A percentile compares a stretch with the other conserved stretches of the same genome.
These are phyloP conservation scores for Epichloe uncinata DNA, from an alignment of 2,329 filamentous ascomycete species.

Conservation along the genomic window DNA sequence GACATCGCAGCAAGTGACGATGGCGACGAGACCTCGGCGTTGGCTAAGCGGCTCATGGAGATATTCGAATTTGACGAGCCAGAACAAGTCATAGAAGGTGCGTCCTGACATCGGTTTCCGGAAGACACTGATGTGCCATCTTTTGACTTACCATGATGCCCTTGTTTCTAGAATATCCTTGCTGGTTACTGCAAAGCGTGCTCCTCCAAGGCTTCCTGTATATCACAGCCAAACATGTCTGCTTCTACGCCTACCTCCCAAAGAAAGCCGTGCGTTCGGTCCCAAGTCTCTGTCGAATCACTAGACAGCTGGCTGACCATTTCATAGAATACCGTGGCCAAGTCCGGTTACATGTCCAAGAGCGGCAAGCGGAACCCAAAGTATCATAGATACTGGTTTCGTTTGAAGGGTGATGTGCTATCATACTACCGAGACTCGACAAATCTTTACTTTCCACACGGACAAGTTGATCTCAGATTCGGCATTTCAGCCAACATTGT, in stretches of 20 bases:
- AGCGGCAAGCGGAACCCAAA: slow-evolving; percentile 77
- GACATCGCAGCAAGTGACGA: slow-evolving; percentile 22
- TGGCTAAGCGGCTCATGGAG: slow-evolving; percentile 62
- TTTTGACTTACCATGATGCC: not conserved
- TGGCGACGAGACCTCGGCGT: slow-evolving; percentile 35
- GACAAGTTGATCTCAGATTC: slow-evolving; percentile 84
- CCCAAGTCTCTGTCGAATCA: not conserved
- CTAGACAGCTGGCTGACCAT: slow-evolving; percentile 8
- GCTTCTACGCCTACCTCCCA: slow-evolving; percentile 94
- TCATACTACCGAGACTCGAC: slow-evolving; percentile 78
- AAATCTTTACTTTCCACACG: slow-evolving; percentile 81
- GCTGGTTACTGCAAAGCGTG: slow-evolving; percentile 84
- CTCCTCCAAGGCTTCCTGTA: slow-evolving; percentile 92
- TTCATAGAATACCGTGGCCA: slow-evolving; percentile 53
- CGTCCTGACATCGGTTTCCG: not conserved
- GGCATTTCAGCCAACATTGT: slow-evolving; percentile 73
- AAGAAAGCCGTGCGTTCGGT: slow-evolving; percentile 60
- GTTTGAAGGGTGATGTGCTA: slow-evolving; percentile 79
- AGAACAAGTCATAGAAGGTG: slow-evolving; percentile 73
- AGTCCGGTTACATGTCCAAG: slow-evolving; percentile 81
- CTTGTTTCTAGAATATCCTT: slow-evolving; percentile 60
- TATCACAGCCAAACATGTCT: slow-evolving; percentile 83
- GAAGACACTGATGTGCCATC: slow-evolving; percentile 3
- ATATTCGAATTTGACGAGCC: slow-evolving; percentile 73
- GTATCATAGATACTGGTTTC: slow-evolving; percentile 87